A percentile compares a stretch with the other conserved stretches of the same genome.
These are phyloP conservation scores for Euclidium syriacum DNA, from an alignment of 345 rosid genomes.

Conservation along the genomic window DNA sequence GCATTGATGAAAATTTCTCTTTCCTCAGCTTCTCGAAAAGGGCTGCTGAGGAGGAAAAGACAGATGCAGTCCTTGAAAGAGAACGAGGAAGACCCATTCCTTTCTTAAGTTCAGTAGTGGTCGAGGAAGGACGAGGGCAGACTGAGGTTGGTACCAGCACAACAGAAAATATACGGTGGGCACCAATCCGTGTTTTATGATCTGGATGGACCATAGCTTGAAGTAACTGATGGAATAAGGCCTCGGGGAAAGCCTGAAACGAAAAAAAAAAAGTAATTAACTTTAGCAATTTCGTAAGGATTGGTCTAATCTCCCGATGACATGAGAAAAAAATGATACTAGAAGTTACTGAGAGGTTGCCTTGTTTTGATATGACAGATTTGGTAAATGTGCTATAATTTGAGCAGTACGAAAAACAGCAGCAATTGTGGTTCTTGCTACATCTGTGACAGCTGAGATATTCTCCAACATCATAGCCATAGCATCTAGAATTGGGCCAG, in stretches of 20 bases:
- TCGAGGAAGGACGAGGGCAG: constrained; percentile 52
- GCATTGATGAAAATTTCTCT: constrained; percentile 42
- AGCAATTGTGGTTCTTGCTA: constrained; percentile 69
- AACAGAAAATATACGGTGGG: constrained; percentile 89
- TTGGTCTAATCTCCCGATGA: background rate
- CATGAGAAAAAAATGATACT: background rate
- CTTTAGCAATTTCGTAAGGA: background rate
- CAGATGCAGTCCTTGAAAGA: constrained; percentile 91
- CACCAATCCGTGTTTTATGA: constrained; percentile 82
- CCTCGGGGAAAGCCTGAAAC: constrained; percentile 83
- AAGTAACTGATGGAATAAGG: constrained; percentile 90
- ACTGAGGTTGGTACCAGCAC: constrained; percentile 92
- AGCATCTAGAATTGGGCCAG: constrained; percentile 82
- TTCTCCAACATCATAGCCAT: constrained; percentile 93
- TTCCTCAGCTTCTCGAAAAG: constrained; percentile 82
- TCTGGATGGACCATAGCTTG: constrained; percentile 97
- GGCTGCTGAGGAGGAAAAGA: constrained; percentile 98
- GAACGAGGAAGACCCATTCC: constrained; percentile 59
- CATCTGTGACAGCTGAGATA: constrained; percentile 63
- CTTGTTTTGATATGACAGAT: constrained; percentile 77
- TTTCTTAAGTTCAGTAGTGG: constrained; percentile 40
- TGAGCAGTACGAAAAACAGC: constrained; percentile 94
- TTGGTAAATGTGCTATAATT: constrained; percentile 80
- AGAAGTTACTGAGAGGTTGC: constrained; percentile 30
- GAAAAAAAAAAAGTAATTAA: constrained; percentile 16